A percentile compares a stretch with the other conserved stretches of the same genome.
Evolutionary conservation across 1,284 basidiomycete genomes (phyloP).

Genomic region (Cutaneotrichosporon daszewskae): DNA sequence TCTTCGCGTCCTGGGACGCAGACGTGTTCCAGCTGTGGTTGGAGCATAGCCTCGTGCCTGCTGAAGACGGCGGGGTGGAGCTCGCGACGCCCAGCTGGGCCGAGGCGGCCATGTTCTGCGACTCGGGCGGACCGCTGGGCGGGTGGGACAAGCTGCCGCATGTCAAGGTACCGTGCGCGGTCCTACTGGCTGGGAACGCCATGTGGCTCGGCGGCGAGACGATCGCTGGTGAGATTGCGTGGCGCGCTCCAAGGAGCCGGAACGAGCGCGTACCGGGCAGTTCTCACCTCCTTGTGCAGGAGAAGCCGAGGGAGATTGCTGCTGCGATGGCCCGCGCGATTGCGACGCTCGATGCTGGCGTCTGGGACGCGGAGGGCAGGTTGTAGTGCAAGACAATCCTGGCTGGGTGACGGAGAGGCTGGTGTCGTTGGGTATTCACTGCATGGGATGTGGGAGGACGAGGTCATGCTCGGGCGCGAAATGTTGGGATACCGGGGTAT

Average conservation of each 20-base stretch:
- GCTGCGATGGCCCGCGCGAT: constrained; percentile 32
- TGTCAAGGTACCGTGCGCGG: constrained; percentile 27
- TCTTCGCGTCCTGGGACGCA: constrained; percentile 50
- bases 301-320: constrained; percentile 33
- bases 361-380: constrained; percentile 3
- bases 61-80: constrained; percentile 25
- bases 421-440: too few species aligned
- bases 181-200: constrained; percentile 33
- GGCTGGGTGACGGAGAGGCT: too few species aligned
- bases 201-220: constrained; percentile 21
- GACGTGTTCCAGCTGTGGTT: constrained; percentile 63
- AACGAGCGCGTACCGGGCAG: constrained; percentile 33
- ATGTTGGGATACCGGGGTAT: too few species aligned
- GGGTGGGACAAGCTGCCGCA: constrained; percentile 35
- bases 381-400: too few species aligned
- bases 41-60: constrained; percentile 56
- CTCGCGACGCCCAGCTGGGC: constrained; percentile 35
- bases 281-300: constrained; percentile 35
- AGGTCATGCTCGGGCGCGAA: too few species aligned
- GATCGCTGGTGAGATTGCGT: constrained; percentile 25
- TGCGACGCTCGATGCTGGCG: constrained; percentile 12
- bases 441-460: too few species aligned
- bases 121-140: constrained; percentile 22
- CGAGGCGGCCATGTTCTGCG: constrained; percentile 34
- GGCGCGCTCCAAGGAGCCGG: constrained; percentile 21